A percentile compares a stretch with the other conserved stretches of the same genome.
These are phyloP conservation scores for Calophaca sinica DNA, from an alignment of 306 rosid genomes.

Conservation along the genomic window DNA sequence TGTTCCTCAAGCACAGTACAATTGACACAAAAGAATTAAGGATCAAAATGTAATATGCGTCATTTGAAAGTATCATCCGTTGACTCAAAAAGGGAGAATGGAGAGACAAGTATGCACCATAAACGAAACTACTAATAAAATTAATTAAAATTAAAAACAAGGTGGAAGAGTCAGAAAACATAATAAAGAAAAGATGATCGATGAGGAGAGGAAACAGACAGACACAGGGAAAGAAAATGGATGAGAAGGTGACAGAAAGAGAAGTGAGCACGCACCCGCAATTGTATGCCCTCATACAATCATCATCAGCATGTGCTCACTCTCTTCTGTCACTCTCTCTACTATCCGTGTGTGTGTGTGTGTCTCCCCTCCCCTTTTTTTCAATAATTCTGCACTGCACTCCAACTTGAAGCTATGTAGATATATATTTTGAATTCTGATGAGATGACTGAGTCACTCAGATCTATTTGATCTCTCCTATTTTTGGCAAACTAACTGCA, in stretches of 20 bases:
- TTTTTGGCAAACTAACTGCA: neutral
- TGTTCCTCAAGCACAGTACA: too few species aligned
- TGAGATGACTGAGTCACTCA: neutral
- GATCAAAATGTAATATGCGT: too few species aligned
- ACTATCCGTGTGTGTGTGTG: neutral
- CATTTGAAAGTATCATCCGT: too few species aligned
- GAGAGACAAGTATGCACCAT: too few species aligned
- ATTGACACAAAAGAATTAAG: too few species aligned
- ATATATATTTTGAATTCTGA: neutral
- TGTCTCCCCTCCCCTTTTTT: neutral
- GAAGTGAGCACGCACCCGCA: constrained; percentile 72
- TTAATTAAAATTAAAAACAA: too few species aligned
- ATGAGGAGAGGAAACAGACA: neutral
- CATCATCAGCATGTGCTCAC: constrained; percentile 77
- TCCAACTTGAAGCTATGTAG: too few species aligned
- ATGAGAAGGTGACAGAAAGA: constrained; percentile 69
- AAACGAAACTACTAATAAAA: too few species aligned
- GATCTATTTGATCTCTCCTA: constrained; percentile 18
- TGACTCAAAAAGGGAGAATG: too few species aligned
- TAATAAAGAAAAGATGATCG: too few species aligned
- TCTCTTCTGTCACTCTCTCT: constrained; percentile 91
- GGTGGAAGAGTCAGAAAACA: neutral
- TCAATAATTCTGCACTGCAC: neutral
- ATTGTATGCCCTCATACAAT: constrained; percentile 66
- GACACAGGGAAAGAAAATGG: too few species aligned